Evolutionary conservation across 192 early-diverging fungal species (phyloP).

Genomic region (Coemansia reversa): DNA sequence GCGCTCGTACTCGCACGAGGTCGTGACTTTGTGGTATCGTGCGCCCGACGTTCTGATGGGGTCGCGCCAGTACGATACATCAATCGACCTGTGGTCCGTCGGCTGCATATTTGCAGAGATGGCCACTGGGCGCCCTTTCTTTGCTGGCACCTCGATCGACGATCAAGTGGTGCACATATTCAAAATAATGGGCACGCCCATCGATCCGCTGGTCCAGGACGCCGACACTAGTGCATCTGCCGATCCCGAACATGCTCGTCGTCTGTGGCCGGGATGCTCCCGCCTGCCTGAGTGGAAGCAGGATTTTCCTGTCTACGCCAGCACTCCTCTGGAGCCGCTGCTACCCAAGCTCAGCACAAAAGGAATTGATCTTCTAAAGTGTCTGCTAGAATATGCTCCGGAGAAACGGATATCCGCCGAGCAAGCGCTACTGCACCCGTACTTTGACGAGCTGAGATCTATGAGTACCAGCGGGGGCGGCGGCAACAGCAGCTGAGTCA

Average conservation of each 20-base stretch:
- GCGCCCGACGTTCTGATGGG: conserved; percentile 88
- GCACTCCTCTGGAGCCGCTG: conserved; percentile 68
- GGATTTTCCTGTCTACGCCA: conserved; percentile 75
- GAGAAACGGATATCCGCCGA: conserved; percentile 79
- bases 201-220: conserved; percentile 56
- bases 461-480: conserved; percentile 13
- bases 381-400: conserved; percentile 74
- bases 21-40: conserved; percentile 86
- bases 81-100: conserved; percentile 85
- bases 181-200: conserved; percentile 83
- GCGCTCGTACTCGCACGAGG: conserved; percentile 82
- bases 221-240: conserved; percentile 1
- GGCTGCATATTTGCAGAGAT: conserved; percentile 91
- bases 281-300: conserved; percentile 85
- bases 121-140: conserved; percentile 85
- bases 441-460: conserved; percentile 50
- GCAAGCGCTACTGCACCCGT: conserved; percentile 62
- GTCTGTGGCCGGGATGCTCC: conserved; percentile 78
- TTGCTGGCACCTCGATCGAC: conserved; percentile 82
- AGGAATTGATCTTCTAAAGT: conserved; percentile 83
- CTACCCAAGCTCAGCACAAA: conserved; percentile 79
- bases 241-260: conserved; percentile 24
- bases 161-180: conserved; percentile 92
- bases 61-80: conserved; percentile 82
- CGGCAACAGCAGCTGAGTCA: conserved; percentile 10